Evolutionary conservation across 2,329 filamentous ascomycete genomes (phyloP).

Genomic region (Penicillium aurantiogriseum): DNA sequence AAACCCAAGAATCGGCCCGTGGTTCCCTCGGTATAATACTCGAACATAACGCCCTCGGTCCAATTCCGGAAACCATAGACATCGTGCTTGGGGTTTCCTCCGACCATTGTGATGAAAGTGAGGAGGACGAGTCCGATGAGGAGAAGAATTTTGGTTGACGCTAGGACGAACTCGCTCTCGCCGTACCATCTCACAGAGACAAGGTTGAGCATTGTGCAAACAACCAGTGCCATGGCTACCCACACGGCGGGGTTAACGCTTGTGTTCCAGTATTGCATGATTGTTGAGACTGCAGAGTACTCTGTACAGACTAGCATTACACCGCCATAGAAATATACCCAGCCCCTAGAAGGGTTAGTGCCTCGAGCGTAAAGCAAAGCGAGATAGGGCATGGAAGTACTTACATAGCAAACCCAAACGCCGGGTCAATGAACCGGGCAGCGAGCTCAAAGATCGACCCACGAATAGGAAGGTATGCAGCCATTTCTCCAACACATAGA

Average conservation of each 20-base stretch:
- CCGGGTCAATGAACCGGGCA: slow-evolving; percentile 50
- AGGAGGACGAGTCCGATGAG: slow-evolving; percentile 68
- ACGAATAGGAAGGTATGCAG: slow-evolving; percentile 40
- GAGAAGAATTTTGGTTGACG: slow-evolving; percentile 67
- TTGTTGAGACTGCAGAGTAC: slow-evolving; percentile 45
- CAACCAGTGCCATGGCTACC: slow-evolving; percentile 43
- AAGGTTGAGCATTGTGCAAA: slow-evolving; percentile 60
- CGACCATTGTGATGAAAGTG: slow-evolving; percentile 78
- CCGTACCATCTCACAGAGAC: slow-evolving; percentile 70
- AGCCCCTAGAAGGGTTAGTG: slow-evolving; percentile 28
- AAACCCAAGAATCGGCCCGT: slow-evolving; percentile 72
- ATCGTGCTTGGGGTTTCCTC: slow-evolving; percentile 70
- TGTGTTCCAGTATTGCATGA: slow-evolving; percentile 48
- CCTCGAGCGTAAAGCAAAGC: not conserved
- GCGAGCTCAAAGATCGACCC: slow-evolving; percentile 50
- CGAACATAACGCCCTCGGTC: slow-evolving; percentile 61
- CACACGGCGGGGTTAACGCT: slow-evolving; percentile 44
- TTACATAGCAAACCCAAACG: slow-evolving; percentile 43
- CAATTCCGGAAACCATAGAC: slow-evolving; percentile 69
- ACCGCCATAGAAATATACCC: slow-evolving; percentile 49
- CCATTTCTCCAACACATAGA: slow-evolving; percentile 32
- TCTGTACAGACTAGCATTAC: slow-evolving; percentile 50
- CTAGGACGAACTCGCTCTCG: slow-evolving; percentile 70
- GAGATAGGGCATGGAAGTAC: not conserved
- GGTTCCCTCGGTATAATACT: slow-evolving; percentile 61